phyloP scores from a whole-genome alignment of 2,329 filamentous ascomycete genomes.

The Curvularia hawaiiensis region DNA sequence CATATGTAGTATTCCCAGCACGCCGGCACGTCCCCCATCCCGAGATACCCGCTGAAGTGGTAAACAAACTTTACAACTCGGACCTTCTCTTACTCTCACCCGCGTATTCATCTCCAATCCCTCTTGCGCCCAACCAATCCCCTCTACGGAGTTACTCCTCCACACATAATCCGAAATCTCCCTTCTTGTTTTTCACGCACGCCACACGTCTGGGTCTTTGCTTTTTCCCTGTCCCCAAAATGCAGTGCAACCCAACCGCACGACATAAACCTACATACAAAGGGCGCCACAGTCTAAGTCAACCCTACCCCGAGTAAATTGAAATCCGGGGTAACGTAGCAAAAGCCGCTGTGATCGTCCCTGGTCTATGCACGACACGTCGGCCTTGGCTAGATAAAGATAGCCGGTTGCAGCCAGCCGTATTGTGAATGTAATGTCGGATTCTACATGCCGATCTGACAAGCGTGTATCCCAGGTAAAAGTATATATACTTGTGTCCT shows the following conservation, averaged over 20 bases:
- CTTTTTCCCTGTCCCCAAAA: neutral
- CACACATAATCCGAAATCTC: neutral
- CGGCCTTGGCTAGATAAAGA: neutral
- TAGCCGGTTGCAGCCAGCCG: neutral
- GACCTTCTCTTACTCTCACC: neutral
- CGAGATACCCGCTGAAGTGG: neutral
- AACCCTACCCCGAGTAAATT: neutral
- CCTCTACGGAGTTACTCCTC: neutral
- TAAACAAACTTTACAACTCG: neutral
- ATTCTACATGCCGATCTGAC: neutral
- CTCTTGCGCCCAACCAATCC: neutral
- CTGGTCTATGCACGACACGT: neutral
- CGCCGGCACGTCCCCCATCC: neutral
- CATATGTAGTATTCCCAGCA: neutral
- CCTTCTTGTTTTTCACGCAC: neutral
- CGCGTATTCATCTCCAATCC: neutral
- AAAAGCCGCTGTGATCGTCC: neutral
- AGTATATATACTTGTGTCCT: neutral
- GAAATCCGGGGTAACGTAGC: neutral
- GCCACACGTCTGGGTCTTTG: neutral
- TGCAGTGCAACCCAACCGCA: neutral
- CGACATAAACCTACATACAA: neutral
- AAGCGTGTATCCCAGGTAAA: neutral
- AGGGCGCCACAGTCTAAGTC: neutral
- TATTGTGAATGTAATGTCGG: too few relatives aligned